phyloP scores from a whole-genome alignment of 176 grass and related monocot species.

The Ensete ventricosum region DNA sequence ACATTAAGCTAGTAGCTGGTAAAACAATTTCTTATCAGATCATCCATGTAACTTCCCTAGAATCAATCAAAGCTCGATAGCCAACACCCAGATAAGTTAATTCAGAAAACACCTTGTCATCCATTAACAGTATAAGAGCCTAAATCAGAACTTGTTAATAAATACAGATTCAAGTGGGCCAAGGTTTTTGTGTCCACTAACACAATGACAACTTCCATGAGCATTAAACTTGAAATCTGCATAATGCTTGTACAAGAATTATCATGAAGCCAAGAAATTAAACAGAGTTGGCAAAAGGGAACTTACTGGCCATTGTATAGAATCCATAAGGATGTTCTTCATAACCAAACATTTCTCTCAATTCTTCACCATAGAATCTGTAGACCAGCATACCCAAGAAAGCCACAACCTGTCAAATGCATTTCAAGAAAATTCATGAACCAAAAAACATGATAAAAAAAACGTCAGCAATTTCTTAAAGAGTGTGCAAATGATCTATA shows the following conservation, averaged over 20 bases:
- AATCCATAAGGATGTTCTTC: conserved; percentile 92
- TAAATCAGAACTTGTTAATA: too few relatives aligned
- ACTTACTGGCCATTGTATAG: conserved; percentile 87
- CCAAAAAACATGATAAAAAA: conserved; percentile 5
- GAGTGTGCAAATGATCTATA: too few relatives aligned
- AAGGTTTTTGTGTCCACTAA: too few relatives aligned
- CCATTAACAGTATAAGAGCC: too few relatives aligned
- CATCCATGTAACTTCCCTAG: too few relatives aligned
- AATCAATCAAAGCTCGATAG: too few relatives aligned
- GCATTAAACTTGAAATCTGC: neutral
- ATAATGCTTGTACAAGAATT: neutral
- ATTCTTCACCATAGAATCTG: conserved; percentile 95
- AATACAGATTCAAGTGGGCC: too few relatives aligned
- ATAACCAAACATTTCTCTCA: conserved; percentile 99
- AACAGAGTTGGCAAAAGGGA: conserved; percentile 20
- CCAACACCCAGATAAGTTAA: too few relatives aligned
- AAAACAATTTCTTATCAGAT: too few relatives aligned
- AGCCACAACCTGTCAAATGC: conserved; percentile 70
- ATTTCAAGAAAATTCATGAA: conserved; percentile 29
- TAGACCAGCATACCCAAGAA: conserved; percentile 92
- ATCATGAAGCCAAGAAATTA: conserved; percentile 13
- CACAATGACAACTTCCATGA: neutral
- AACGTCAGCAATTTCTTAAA: neutral
- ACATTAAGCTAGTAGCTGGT: too few relatives aligned
- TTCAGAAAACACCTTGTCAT: too few relatives aligned